Base-by-base conservation (phyloP, 1,284 basidiomycete genomes). In the Golubevia pallescens region DNA sequence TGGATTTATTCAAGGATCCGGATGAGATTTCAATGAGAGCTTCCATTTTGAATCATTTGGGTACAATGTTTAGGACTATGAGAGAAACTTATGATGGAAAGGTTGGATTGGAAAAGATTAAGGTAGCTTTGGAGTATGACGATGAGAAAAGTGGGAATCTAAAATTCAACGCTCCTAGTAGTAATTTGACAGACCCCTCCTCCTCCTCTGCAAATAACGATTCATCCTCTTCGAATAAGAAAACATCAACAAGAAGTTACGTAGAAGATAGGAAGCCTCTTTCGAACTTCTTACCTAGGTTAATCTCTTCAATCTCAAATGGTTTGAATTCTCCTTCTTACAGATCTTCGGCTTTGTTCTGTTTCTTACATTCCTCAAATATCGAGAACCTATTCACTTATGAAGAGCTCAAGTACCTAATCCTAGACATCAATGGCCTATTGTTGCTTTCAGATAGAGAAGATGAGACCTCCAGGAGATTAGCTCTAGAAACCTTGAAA, bases 21-120 rank as follows among this genome's bases (percentile, higher is more conserved):
- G 90, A 91, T 58, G 92, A 97, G 70, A 87, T 90, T 0, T 88
- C 91, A 0, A 91, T 92, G 69, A 91, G 94, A 4, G 89, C 91
- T 1, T 88, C 93, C 0, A 90, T 92, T 38, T 88, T 97, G 13
- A 67, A 68, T 2, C 77, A 76, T 6, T 65, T 82, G 19, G 75
- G 73, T 3, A 69, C 75, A 56, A 55, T 84, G 14, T 68, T 82
- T n/a, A 69, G 73, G 38, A 57, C 71, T 0, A 48, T 83, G 5
- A 71, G 70, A 6, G 72, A 77, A 38, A 71, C 74, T 4, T 80
- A 74, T 24, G 53, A 38, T 5, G 34, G 34, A 10, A 38, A 38
- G 10, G 34, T 5, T 38, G 34, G 34, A 38, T 38, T 38, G 10
- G 34, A 38, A 38, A 38, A 38, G 34, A 10, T 38, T 10, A 38